Conservation (phyloP, 176 grass and related monocot species). For the Raddia guianensis region DNA sequence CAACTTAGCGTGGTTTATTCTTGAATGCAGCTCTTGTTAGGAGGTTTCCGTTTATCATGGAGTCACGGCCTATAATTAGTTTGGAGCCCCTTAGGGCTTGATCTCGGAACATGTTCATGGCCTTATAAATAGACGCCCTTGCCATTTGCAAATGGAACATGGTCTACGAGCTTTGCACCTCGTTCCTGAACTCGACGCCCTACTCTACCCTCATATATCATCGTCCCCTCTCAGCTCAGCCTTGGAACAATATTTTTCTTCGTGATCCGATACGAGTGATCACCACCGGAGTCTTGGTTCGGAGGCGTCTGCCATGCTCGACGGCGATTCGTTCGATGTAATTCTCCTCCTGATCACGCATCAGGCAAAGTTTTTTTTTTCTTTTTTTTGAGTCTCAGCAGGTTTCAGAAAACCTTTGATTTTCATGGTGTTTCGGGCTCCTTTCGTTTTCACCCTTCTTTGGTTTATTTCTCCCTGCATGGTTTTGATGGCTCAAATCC, state of each 20-base stretch:
- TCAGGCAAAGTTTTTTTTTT: constrained; percentile 18
- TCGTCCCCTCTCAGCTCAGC: background rate
- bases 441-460: background rate
- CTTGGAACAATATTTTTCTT: background rate
- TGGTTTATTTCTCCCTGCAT: background rate
- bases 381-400: constrained; percentile 11
- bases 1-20: constrained; percentile 25
- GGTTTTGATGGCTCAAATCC: background rate
- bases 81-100: constrained; percentile 26
- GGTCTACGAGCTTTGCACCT: constrained; percentile 27
- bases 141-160: constrained; percentile 12
- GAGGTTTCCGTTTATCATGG: constrained; percentile 41
- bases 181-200: background rate
- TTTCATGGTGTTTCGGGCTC: background rate
- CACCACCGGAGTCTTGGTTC: background rate
- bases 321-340: constrained; percentile 35
- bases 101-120: constrained; percentile 17
- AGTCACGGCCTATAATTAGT: constrained; percentile 52
- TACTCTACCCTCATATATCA: background rate
- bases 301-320: constrained; percentile 42
- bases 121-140: constrained; percentile 59
- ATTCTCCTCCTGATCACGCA: constrained; percentile 21
- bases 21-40: constrained; percentile 43
- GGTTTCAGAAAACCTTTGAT: background rate
- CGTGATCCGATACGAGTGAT: background rate